phyloP scores from a whole-genome alignment of 2,329 filamentous ascomycete genomes.

The Paradendryphiella salina region DNA sequence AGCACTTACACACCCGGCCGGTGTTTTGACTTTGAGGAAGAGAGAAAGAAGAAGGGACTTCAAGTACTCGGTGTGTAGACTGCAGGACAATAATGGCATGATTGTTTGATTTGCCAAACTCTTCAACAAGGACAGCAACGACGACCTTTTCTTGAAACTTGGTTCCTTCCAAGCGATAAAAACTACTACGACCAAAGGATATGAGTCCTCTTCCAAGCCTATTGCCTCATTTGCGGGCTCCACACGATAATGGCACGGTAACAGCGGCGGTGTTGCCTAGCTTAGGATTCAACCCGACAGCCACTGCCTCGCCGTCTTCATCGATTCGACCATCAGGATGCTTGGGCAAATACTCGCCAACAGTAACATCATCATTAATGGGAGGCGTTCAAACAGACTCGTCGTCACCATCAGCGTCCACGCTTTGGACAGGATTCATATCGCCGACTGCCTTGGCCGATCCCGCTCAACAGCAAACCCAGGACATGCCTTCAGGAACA shows the following conservation, averaged over 20 bases:
- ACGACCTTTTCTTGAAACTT: background rate
- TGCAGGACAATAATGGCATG: too few relatives aligned
- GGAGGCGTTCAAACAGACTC: background rate
- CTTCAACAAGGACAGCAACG: too few relatives aligned
- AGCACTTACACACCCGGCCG: too few relatives aligned
- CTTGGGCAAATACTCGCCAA: background rate
- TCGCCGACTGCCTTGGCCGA: background rate
- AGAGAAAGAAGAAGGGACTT: too few relatives aligned
- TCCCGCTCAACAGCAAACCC: background rate
- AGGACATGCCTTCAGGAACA: conserved; percentile 11
- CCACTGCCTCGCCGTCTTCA: conserved; percentile 1
- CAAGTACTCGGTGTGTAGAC: too few relatives aligned
- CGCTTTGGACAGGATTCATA: background rate
- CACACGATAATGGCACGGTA: background rate
- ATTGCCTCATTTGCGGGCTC: background rate
- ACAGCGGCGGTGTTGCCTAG: background rate
- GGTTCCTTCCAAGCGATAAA: background rate
- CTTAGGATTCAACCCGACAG: background rate
- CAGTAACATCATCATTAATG: background rate
- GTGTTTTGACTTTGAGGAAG: too few relatives aligned
- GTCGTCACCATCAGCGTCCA: background rate
- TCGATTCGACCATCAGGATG: too few relatives aligned
- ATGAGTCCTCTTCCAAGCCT: conserved; percentile 8
- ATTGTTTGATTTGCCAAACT: too few relatives aligned
- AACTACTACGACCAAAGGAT: background rate